A percentile compares a stretch with the other conserved stretches of the same genome.
Conservation (phyloP, 106 monocot species). For the Dendrobium catenatum region DNA sequence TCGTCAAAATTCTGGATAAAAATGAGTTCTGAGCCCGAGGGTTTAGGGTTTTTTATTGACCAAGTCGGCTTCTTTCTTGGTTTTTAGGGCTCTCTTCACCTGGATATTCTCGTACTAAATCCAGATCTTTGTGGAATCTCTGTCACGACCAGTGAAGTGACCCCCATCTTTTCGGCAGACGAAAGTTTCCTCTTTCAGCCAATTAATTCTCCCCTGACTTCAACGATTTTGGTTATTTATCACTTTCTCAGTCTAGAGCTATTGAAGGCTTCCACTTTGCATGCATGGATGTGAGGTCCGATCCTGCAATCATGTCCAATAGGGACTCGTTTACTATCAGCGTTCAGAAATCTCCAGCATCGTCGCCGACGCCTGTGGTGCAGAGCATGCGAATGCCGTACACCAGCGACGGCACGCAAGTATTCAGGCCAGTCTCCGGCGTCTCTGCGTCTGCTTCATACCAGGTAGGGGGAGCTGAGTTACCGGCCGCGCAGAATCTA, state of each 20-base stretch:
- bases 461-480: conserved; percentile 1
- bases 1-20: neutral
- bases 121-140: neutral
- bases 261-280: neutral
- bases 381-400: conserved; percentile 56
- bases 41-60: conserved; percentile 1
- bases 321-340: conserved; percentile 41
- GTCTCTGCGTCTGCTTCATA: neutral
- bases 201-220: neutral
- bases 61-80: neutral
- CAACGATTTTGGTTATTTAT: neutral
- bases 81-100: neutral
- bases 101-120: neutral
- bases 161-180: neutral
- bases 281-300: conserved; percentile 58
- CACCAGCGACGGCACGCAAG: conserved; percentile 42
- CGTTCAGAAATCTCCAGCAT: conserved; percentile 25
- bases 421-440: conserved; percentile 47
- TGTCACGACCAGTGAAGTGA: neutral
- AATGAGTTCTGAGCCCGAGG: neutral
- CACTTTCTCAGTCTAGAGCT: neutral
- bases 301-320: conserved; percentile 31
- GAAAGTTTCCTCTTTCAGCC: neutral
- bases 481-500: neutral
- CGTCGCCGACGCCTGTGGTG: conserved; percentile 25